phyloP scores from a whole-genome alignment of 1,139 yeast genomes.

The Taphrina sp. region DNA sequence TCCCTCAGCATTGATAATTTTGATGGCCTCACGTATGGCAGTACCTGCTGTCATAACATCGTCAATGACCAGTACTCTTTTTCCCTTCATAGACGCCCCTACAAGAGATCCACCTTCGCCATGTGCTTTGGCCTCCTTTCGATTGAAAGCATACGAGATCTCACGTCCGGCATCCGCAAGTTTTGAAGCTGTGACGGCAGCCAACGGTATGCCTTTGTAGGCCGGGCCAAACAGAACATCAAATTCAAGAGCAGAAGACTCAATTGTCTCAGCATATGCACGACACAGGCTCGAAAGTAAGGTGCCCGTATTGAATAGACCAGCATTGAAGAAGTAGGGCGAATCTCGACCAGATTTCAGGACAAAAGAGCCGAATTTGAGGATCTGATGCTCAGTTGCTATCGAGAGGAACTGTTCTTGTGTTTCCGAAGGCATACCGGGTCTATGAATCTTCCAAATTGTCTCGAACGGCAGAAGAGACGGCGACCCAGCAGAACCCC shows the following conservation, averaged over 20 bases:
- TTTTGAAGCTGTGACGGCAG: constrained; percentile 88
- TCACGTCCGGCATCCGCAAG: constrained; percentile 69
- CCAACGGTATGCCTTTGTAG: constrained; percentile 93
- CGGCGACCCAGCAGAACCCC: too few relatives aligned
- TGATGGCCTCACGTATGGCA: constrained; percentile 91
- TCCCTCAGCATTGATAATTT: constrained; percentile 64
- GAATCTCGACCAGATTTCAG: constrained; percentile 86
- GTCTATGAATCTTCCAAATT: not conserved
- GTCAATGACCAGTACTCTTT: constrained; percentile 79
- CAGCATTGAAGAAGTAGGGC: constrained; percentile 96
- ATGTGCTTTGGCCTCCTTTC: constrained; percentile 87
- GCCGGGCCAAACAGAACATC: constrained; percentile 97
- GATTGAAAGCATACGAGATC: constrained; percentile 49
- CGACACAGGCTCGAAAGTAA: constrained; percentile 75
- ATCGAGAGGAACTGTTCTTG: constrained; percentile 17
- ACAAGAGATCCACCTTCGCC: constrained; percentile 98
- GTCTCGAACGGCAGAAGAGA: too few relatives aligned
- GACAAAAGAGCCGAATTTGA: constrained; percentile 27
- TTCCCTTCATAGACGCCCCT: constrained; percentile 70
- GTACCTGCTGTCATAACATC: constrained; percentile 99
- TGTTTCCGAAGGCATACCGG: constrained; percentile 20
- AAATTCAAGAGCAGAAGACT: constrained; percentile 69
- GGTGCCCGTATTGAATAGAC: constrained; percentile 78
- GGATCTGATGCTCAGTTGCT: constrained; percentile 22
- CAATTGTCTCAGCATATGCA: constrained; percentile 85